phyloP scores from a whole-genome alignment of 2,329 filamentous ascomycete genomes.

The Colletotrichum liaoningense region DNA sequence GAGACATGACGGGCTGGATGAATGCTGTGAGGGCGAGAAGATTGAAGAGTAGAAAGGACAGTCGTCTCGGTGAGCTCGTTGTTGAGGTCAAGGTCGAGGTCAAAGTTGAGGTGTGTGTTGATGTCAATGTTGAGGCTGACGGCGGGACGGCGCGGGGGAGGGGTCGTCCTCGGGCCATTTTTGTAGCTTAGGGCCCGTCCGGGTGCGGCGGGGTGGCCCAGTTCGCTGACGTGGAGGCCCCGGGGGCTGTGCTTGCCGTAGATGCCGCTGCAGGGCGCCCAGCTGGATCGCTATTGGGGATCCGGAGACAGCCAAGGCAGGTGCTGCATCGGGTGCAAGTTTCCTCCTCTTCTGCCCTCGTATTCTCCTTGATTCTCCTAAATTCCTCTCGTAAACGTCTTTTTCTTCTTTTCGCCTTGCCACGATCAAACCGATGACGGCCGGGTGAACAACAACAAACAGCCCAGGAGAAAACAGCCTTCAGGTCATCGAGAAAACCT shows the following conservation, averaged over 20 bases:
- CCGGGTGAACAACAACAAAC: too few species aligned
- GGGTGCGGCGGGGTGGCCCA: slow-evolving; percentile 8
- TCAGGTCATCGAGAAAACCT: background rate
- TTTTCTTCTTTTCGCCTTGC: too few species aligned
- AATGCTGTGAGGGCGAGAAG: background rate
- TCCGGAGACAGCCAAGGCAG: background rate
- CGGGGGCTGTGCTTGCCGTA: slow-evolving; percentile 25
- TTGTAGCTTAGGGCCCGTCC: slow-evolving; percentile 1
- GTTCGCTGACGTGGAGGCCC: slow-evolving; percentile 20
- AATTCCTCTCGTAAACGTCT: background rate
- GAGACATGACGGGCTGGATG: slow-evolving; percentile 26
- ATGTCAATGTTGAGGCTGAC: background rate
- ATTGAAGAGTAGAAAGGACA: background rate
- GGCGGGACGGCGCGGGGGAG: slow-evolving; percentile 13
- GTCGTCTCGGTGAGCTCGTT: background rate
- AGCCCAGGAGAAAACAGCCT: background rate
- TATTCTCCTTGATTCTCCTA: background rate
- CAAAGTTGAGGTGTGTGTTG: background rate
- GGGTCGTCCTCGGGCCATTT: background rate
- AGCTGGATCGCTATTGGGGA: slow-evolving; percentile 21
- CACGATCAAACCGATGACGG: background rate
- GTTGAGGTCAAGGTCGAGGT: background rate
- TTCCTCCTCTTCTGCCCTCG: background rate
- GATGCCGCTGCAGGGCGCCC: slow-evolving; percentile 25
- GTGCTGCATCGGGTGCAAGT: slow-evolving; percentile 20